Evolutionary conservation across 768 basidiomycete species (phyloP).

Genomic region (Arthromyces matolae): DNA sequence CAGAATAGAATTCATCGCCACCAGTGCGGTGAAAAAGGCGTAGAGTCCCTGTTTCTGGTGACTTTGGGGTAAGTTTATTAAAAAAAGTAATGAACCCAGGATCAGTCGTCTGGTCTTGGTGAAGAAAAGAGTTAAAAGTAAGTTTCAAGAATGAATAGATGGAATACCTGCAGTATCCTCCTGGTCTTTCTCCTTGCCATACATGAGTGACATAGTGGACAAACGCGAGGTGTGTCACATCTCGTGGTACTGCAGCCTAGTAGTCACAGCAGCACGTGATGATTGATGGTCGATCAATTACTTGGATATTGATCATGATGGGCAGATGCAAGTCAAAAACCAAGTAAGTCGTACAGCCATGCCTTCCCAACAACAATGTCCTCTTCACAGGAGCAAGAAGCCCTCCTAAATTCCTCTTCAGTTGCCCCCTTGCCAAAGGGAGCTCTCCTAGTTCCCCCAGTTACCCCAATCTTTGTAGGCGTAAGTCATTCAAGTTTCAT

Average conservation of each 20-base stretch:
- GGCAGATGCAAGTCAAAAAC: neutral
- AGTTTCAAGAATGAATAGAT: neutral
- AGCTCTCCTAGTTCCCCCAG: slow-evolving; percentile 12
- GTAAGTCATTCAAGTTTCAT: too few species aligned
- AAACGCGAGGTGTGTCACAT: slow-evolving; percentile 15
- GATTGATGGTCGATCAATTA: neutral
- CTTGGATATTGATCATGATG: neutral
- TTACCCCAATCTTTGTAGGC: slow-evolving; percentile 3
- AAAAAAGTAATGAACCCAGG: slow-evolving; percentile 79
- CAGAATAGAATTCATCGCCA: slow-evolving; percentile 74
- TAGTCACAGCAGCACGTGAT: slow-evolving; percentile 7
- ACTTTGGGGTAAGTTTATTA: slow-evolving; percentile 54
- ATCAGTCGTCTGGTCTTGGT: slow-evolving; percentile 60
- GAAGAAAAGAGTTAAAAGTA: neutral
- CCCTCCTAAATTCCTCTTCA: too few species aligned
- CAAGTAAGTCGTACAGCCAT: neutral
- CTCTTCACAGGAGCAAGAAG: too few species aligned
- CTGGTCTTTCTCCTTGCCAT: slow-evolving; percentile 58
- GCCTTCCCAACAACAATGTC: too few species aligned
- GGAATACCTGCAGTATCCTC: slow-evolving; percentile 21
- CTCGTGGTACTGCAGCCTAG: slow-evolving; percentile 13
- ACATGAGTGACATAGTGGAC: slow-evolving; percentile 52
- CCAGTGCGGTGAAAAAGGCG: slow-evolving; percentile 77
- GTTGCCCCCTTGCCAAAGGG: slow-evolving; percentile 17
- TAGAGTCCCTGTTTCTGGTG: slow-evolving; percentile 75